Evolutionary conservation across 225 moss, liverwort and hornwort genomes (phyloP).

Genomic region (Physcomitrium patens): DNA sequence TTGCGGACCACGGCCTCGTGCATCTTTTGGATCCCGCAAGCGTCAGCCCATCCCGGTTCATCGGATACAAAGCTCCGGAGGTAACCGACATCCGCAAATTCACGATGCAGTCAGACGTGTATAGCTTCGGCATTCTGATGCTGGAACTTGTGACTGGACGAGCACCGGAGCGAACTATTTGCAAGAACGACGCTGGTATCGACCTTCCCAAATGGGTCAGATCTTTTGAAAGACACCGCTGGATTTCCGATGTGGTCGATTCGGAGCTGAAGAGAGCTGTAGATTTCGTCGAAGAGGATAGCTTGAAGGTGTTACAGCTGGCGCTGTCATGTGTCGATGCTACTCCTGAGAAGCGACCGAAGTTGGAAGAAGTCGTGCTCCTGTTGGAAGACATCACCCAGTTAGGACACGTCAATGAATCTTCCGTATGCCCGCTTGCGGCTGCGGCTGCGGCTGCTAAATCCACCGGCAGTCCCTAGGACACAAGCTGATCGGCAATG

Average conservation of each 20-base stretch:
- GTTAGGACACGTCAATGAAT: slow-evolving; percentile 1
- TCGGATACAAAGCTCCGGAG: slow-evolving; percentile 64
- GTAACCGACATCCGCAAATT: slow-evolving; percentile 50
- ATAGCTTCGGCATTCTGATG: slow-evolving; percentile 75
- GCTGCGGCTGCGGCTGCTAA: no score
- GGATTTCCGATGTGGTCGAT: slow-evolving; percentile 68
- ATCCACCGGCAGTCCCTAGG: no score
- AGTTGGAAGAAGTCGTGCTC: slow-evolving; percentile 65
- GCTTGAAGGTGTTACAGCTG: slow-evolving; percentile 72
- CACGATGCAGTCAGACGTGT: slow-evolving; percentile 68
- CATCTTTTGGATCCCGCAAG: slow-evolving; percentile 50
- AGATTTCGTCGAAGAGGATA: slow-evolving; percentile 54
- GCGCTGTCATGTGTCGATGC: slow-evolving; percentile 64
- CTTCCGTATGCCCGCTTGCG: not conserved
- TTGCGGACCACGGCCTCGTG: slow-evolving; percentile 68
- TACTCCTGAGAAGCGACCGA: slow-evolving; percentile 62
- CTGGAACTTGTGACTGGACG: slow-evolving; percentile 77
- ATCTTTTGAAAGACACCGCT: slow-evolving; percentile 64
- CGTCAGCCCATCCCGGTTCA: slow-evolving; percentile 48
- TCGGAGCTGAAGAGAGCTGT: slow-evolving; percentile 45
- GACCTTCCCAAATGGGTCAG: slow-evolving; percentile 78
- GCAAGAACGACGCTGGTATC: slow-evolving; percentile 38
- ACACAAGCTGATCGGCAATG: no score
- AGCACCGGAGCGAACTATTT: slow-evolving; percentile 38
- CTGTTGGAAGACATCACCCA: slow-evolving; percentile 61